Evolutionary conservation across 352 stramenopile genomes (phyloP).

Genomic region (Pythium biforme): DNA sequence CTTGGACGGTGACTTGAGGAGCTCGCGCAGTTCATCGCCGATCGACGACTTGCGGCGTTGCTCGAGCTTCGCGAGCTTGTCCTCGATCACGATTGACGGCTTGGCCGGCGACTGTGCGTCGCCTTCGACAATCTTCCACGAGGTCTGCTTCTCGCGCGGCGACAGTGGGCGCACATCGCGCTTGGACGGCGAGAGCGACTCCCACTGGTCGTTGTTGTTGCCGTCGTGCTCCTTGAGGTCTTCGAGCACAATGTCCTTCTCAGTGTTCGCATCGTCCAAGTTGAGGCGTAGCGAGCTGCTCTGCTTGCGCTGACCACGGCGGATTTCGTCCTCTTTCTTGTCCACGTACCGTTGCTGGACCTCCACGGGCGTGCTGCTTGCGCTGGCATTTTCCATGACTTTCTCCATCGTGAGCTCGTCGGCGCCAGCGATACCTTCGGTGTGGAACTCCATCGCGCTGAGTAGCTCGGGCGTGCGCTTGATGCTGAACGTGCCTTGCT

Average conservation of each 20-base stretch:
- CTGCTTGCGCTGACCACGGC: slow-evolving; percentile 54
- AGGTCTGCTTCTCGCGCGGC: slow-evolving; percentile 53
- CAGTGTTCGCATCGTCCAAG: slow-evolving; percentile 29
- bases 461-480: slow-evolving; percentile 68
- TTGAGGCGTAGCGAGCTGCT: slow-evolving; percentile 39
- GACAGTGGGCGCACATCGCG: slow-evolving; percentile 45
- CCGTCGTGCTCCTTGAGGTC: slow-evolving; percentile 21
- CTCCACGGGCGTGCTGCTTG: slow-evolving; percentile 16
- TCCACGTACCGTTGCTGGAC: slow-evolving; percentile 41
- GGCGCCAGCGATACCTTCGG: slow-evolving; percentile 53
- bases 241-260: slow-evolving; percentile 25
- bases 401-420: slow-evolving; percentile 41
- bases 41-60: slow-evolving; percentile 50
- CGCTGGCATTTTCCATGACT: slow-evolving; percentile 29
- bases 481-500: slow-evolving; percentile 75
- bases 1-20: slow-evolving; percentile 59
- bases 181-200: slow-evolving; percentile 57
- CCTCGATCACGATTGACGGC: slow-evolving; percentile 41
- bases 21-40: slow-evolving; percentile 62
- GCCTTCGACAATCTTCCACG: slow-evolving; percentile 44
- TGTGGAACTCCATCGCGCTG: slow-evolving; percentile 65
- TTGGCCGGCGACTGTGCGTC: slow-evolving; percentile 14
- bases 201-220: slow-evolving; percentile 35
- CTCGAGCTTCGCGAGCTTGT: slow-evolving; percentile 23
- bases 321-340: slow-evolving; percentile 62